Percentiles rank a stretch among this genome's conserved stretches.
These are phyloP conservation scores for Fusarium brevicatenulatum DNA, from an alignment of 2,329 filamentous ascomycete genomes.

Conservation along the genomic window DNA sequence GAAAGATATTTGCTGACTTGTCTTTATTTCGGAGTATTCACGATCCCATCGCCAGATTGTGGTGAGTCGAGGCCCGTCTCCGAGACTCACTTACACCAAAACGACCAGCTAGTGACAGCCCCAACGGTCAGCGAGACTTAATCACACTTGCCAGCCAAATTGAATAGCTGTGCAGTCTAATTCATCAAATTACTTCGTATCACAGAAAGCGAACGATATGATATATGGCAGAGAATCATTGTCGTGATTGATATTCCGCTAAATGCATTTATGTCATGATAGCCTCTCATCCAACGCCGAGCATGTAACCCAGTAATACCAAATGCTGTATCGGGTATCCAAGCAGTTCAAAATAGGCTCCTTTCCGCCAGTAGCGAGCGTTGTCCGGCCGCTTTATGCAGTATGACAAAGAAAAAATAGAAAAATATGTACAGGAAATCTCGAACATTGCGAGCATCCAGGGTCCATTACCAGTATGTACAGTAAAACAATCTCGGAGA, in stretches of 20 bases:
- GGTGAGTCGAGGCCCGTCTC: not conserved
- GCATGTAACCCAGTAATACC: slow-evolving; percentile 38
- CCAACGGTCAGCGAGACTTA: not conserved
- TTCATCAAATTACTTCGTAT: not conserved
- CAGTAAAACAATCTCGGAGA: slow-evolving; percentile 28
- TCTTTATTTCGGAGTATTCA: not conserved
- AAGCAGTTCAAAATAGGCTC: slow-evolving; percentile 42
- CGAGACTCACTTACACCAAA: not conserved
- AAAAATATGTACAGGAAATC: slow-evolving; percentile 39
- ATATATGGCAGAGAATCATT: slow-evolving; percentile 16
- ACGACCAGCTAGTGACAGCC: not conserved
- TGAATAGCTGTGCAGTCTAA: too few relatives aligned
- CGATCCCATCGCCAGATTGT: not conserved
- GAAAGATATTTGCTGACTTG: not conserved
- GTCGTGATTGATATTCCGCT: slow-evolving; percentile 43
- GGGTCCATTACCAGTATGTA: slow-evolving; percentile 36
- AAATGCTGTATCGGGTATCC: slow-evolving; percentile 49
- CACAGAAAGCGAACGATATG: not conserved
- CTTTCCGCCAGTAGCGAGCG: slow-evolving; percentile 36
- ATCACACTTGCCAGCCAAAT: not conserved
- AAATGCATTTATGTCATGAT: slow-evolving; percentile 39
- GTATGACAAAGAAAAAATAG: slow-evolving; percentile 27
- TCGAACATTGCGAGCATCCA: slow-evolving; percentile 4
- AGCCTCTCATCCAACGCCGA: slow-evolving; percentile 44
- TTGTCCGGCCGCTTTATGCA: slow-evolving; percentile 43